Conservation (phyloP, 192 early-diverging fungal genomes). For the Umbelopsis sp. region DNA sequence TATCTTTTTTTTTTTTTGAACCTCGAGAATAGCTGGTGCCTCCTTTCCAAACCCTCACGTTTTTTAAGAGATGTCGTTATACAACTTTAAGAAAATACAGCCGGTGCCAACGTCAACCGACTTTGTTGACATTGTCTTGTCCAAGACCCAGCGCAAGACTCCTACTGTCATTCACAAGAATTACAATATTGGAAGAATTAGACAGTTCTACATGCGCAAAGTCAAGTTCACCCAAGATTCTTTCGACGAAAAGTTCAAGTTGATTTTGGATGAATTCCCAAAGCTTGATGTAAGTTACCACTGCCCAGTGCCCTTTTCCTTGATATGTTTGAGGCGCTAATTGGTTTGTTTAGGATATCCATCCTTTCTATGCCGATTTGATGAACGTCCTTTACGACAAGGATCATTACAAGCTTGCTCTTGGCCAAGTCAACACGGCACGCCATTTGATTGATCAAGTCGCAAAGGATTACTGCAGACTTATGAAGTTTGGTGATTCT, state of each 20-base stretch:
- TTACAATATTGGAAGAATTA: conserved; percentile 96
- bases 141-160: conserved; percentile 98
- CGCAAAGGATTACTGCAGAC: conserved; percentile 94
- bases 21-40: conserved; percentile 17
- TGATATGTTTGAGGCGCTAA: neutral
- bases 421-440: conserved; percentile 98
- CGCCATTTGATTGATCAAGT: conserved; percentile 96
- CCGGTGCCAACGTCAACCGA: conserved; percentile 89
- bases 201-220: conserved; percentile 99
- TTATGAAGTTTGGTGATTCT: conserved; percentile 99
- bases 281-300: conserved; percentile 83
- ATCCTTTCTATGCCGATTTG: conserved; percentile 99
- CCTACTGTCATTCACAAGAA: conserved; percentile 95
- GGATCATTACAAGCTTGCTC: conserved; percentile 99
- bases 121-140: conserved; percentile 98
- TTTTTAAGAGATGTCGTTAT: conserved; percentile 60
- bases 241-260: conserved; percentile 96
- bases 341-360: conserved; percentile 77
- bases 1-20: conserved; percentile 11
- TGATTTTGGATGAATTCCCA: conserved; percentile 95
- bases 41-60: conserved; percentile 6
- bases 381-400: conserved; percentile 99
- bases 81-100: conserved; percentile 99
- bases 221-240: conserved; percentile 98
- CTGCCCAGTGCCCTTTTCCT: neutral